Base-by-base conservation (phyloP, 345 rosid species). In the Ailanthus altissimus region DNA sequence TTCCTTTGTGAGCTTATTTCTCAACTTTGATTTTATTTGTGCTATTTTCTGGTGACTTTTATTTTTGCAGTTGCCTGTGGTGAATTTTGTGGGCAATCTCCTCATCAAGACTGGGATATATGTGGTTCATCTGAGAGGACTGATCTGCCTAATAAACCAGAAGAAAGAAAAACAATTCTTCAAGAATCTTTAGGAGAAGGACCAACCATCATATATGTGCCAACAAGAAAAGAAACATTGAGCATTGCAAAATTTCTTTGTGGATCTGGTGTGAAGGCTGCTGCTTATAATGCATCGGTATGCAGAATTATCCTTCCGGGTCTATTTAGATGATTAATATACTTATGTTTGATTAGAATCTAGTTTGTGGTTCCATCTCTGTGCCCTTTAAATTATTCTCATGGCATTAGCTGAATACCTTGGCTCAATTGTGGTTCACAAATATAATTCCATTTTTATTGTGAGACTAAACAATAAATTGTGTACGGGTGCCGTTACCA, bases 271-370 rank as follows among this genome's bases (percentile, higher is more conserved):
- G 88, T 92, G 75, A 90, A 87, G 77, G 97, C 97, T 84, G 97
- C 98, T 80, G 97, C 97, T 83, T 92, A 91, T 76, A 89, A 92
- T 87, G 97, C 98, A 61, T 78, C 81, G 83, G 97, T 92, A 91
- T 78, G 78, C 26, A 47, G 25, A 72, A 56, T 70, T 20, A 50
- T 57, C 49, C 45, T 60, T 38, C 6, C 15, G 12, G 26, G 14
- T 67, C 28, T 26, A 51, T 60, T 18, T 56, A 26, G 57, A 40
- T 70, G 49, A 25, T 51, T 65, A 26, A 13, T 32, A 74, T 54
- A 3, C 11, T 73, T 73, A 60, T 59, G 56, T 60, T n/a, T n/a
- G n/a, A 26, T 40, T 8, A 14, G 45, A 72, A 28, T 72, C 32
- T 13, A 38, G 5, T 57, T 1, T 6, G 20, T 72, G 53, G 42